Base-by-base conservation (phyloP, 768 basidiomycete species). In the Clitopilus passeckerianus region DNA sequence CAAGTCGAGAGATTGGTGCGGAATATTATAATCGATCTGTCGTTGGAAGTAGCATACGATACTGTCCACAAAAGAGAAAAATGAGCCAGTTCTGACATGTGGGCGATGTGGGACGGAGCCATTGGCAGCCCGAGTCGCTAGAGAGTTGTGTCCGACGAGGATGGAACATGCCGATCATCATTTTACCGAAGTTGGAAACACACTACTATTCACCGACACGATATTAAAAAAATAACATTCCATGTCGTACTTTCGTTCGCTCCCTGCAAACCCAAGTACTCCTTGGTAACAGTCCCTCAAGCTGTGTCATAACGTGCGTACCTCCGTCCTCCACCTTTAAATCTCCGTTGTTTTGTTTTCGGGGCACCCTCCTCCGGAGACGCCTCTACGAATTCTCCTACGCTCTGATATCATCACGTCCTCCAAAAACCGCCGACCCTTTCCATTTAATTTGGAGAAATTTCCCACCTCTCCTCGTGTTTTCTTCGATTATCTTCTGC, bases 281-380 rank as follows among this genome's bases (percentile, higher is more conserved):
- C 76, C 79, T 75, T 80, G 74, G 77, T 77, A 76, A 80, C 79
- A 71, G 59, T 64, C 72, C 76, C 77, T 78, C 77, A 78, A 67
- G 56, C 63, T 65, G 70, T 72, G 66, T 68, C 63, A 69, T 63
- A 61, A 65, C 62, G 61, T 62, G 67, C 61, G 60, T 63, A 54
- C 44, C 55, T 57, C 16, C 58, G 59, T 63, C 61, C 67, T 72
- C 66, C 73, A 72, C 72, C 71, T 70, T 75, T 73, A 67, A 71
- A 68, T 72, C 65, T 50, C 58, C 60, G 46, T 58, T 60, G 55
- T 60, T 66, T 65, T 63, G 66, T 68, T 65, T 71, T 71, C 69
- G 66, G 68, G 71, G 68, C 57, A 68, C 59, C 74, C 69, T 72
- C 68, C 71, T 64, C 54, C 69, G 66, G 68, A 71, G 68, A 56